Percentiles rank a stretch among this genome's conserved stretches.
Evolutionary conservation across 305 asterid genomes (phyloP).

Genomic region (Fraxinus greggii): DNA sequence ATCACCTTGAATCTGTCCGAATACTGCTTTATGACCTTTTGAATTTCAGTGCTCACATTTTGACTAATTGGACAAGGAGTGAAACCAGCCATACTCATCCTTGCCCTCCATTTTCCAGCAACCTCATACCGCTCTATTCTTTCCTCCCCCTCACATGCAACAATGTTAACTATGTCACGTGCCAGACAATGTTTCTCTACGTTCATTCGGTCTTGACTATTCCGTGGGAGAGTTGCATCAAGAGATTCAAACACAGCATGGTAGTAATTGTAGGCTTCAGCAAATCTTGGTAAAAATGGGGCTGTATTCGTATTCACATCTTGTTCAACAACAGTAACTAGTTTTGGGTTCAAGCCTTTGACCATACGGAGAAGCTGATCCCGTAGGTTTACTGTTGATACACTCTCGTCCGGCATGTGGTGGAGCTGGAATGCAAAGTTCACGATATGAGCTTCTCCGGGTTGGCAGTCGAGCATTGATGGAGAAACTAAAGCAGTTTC

Average conservation of each 20-base stretch:
- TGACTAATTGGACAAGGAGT: conserved; percentile 56
- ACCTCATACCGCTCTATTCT: conserved; percentile 89
- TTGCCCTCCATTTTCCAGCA: conserved; percentile 93
- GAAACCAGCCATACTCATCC: conserved; percentile 98
- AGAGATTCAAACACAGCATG: conserved; percentile 76
- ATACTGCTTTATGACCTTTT: conserved; percentile 54
- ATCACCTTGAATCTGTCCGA: conserved; percentile 66
- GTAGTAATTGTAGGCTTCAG: conserved; percentile 74
- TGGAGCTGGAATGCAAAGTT: conserved; percentile 97
- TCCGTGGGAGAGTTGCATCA: conserved; percentile 71
- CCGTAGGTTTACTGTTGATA: conserved; percentile 66
- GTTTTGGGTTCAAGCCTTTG: conserved; percentile 69
- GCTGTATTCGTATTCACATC: conserved; percentile 86
- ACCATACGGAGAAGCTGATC: conserved; percentile 93
- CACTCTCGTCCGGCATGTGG: conserved; percentile 96
- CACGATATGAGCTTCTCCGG: conserved; percentile 67
- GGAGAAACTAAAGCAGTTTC: conserved; percentile 64
- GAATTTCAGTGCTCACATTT: conserved; percentile 54
- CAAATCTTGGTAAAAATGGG: conserved; percentile 75
- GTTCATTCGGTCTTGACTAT: conserved; percentile 78
- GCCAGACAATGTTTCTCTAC: conserved; percentile 93
- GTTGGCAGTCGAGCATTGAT: conserved; percentile 45
- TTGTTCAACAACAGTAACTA: conserved; percentile 82
- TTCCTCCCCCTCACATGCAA: conserved; percentile 92
- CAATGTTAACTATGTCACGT: conserved; percentile 78